Conservation (phyloP, 495 filamentous ascomycete genomes). For the Lophiotrema nucula region DNA sequence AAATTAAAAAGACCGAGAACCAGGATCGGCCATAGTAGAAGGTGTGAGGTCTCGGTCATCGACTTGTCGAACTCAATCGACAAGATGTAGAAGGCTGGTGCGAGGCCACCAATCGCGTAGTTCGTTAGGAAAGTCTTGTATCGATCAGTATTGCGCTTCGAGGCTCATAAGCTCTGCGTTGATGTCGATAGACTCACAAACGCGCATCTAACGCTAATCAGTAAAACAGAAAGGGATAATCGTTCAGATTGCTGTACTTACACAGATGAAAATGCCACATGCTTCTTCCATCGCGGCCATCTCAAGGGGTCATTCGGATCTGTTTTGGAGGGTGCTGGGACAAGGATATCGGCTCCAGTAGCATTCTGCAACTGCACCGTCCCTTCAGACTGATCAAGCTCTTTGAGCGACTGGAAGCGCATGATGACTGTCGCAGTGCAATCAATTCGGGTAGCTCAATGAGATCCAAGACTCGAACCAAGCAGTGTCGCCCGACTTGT, state of each 20-base stretch:
- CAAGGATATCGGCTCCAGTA: slow-evolving; percentile 11
- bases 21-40: slow-evolving; percentile 39
- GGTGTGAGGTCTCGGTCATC: slow-evolving; percentile 33
- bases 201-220: slow-evolving; percentile 20
- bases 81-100: slow-evolving; percentile 39
- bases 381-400: slow-evolving; percentile 40
- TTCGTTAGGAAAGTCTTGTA: slow-evolving; percentile 41
- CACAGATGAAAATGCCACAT: slow-evolving; percentile 35
- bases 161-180: too few relatives aligned
- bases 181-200: too few relatives aligned
- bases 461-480: slow-evolving; percentile 29
- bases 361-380: slow-evolving; percentile 37
- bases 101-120: slow-evolving; percentile 40
- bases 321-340: slow-evolving; percentile 34
- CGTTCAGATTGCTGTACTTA: background rate
- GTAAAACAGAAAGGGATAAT: background rate
- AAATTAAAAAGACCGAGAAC: slow-evolving; percentile 41
- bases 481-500: slow-evolving; percentile 4
- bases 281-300: slow-evolving; percentile 42
- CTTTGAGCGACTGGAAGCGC: slow-evolving; percentile 32
- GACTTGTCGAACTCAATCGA: slow-evolving; percentile 37
- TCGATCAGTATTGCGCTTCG: too few relatives aligned
- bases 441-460: slow-evolving; percentile 22
- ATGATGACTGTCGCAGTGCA: slow-evolving; percentile 1
- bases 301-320: slow-evolving; percentile 37